A percentile compares a stretch with the other conserved stretches of the same genome.
These are phyloP conservation scores for Lithocarpus polystachyus DNA, from an alignment of 306 rosid genomes.

Conservation along the genomic window DNA sequence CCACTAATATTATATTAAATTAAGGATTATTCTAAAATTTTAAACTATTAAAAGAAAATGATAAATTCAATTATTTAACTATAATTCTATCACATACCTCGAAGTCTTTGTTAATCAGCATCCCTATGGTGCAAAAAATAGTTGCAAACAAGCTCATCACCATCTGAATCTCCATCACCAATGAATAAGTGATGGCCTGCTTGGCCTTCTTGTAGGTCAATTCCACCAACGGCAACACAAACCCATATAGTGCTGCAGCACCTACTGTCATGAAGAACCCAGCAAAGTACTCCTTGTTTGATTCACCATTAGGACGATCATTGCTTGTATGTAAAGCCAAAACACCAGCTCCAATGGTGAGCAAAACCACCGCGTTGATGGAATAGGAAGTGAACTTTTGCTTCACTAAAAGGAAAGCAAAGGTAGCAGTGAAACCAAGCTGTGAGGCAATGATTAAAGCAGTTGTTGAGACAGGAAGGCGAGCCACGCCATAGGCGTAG, in stretches of 20 bases:
- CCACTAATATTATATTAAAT: too few relatives aligned
- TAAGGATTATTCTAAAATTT: too few relatives aligned
- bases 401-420: constrained; percentile 45
- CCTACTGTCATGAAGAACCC: constrained; percentile 71
- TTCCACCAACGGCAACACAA: constrained; percentile 73
- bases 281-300: constrained; percentile 36
- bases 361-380: constrained; percentile 51
- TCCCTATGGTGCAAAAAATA: constrained; percentile 60
- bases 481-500: constrained; percentile 62
- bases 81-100: constrained; percentile 32
- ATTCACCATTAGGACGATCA: constrained; percentile 70
- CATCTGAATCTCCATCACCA: constrained; percentile 85
- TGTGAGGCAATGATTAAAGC: constrained; percentile 57
- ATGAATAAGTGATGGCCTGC: constrained; percentile 52
- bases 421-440: constrained; percentile 65
- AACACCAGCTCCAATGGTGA: constrained; percentile 61
- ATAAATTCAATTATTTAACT: too few relatives aligned
- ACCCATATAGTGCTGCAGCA: constrained; percentile 70
- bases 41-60: too few relatives aligned
- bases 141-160: constrained; percentile 70
- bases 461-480: constrained; percentile 66
- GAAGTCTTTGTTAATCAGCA: constrained; percentile 74
- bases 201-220: constrained; percentile 52
- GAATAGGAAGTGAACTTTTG: constrained; percentile 67
- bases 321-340: constrained; percentile 57